A percentile compares a stretch with the other conserved stretches of the same genome.
These are phyloP conservation scores for Geosiphon pyriformis DNA, from an alignment of 192 early-diverging fungal species.

Conservation along the genomic window DNA sequence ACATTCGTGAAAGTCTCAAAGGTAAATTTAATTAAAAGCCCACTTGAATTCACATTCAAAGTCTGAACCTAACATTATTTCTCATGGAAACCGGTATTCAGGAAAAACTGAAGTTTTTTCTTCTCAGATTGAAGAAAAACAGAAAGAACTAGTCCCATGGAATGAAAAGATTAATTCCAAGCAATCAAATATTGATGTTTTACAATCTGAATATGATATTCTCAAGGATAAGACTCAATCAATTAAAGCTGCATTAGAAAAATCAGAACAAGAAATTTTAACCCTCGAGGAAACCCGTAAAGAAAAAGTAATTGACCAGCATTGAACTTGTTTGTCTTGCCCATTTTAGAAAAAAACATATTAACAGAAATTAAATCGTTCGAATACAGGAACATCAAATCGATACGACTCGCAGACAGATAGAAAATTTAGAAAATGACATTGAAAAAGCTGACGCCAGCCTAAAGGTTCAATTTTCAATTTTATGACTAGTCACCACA, in stretches of 20 bases:
- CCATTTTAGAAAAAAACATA: no score
- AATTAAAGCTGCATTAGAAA: slow-evolving; percentile 45
- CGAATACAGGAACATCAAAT: slow-evolving; percentile 32
- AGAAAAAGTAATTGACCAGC: slow-evolving; percentile 28
- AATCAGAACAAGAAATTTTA: slow-evolving; percentile 51
- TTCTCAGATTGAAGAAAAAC: slow-evolving; percentile 74
- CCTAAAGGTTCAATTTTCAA: slow-evolving; percentile 1
- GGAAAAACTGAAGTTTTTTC: slow-evolving; percentile 86
- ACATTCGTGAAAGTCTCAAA: slow-evolving; percentile 69
- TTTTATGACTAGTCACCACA: background rate
- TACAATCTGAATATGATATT: slow-evolving; percentile 75
- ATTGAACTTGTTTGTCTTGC: no score
- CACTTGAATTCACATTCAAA: no score
- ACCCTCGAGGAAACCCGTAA: slow-evolving; percentile 40
- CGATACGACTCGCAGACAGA: slow-evolving; percentile 21
- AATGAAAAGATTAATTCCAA: slow-evolving; percentile 72
- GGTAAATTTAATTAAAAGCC: no score
- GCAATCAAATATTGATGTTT: slow-evolving; percentile 70
- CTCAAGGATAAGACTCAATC: slow-evolving; percentile 59
- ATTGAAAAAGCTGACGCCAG: background rate
- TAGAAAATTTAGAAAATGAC: background rate
- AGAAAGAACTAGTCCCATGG: slow-evolving; percentile 84
- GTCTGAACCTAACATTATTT: no score
- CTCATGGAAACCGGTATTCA: no score
- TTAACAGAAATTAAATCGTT: slow-evolving; percentile 38